Percentiles rank a stretch among this genome's conserved stretches.
These are phyloP conservation scores for Williopsis jadinii DNA, from an alignment of 1,139 yeast species.

Conservation along the genomic window DNA sequence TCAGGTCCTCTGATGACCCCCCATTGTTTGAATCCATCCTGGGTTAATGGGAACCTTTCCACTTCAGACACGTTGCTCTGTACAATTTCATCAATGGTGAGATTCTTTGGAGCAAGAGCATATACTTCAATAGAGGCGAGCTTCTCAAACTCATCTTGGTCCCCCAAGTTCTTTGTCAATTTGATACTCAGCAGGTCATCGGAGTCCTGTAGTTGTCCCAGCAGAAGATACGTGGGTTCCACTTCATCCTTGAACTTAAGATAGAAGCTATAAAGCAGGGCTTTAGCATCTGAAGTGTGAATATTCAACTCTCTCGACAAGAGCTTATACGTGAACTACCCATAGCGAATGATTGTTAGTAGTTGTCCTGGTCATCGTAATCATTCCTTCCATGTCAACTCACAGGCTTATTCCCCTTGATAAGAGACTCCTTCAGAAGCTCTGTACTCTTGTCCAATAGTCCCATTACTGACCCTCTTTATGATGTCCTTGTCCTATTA, in stretches of 20 bases:
- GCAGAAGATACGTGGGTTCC: conserved; percentile 20
- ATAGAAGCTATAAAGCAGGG: conserved; percentile 19
- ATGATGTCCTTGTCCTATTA: too few species aligned
- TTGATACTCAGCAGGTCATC: conserved; percentile 8
- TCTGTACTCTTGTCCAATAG: conserved; percentile 7
- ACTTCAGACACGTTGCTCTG: conserved; percentile 13
- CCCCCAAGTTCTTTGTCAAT: conserved; percentile 14
- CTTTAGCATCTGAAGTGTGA: conserved; percentile 21
- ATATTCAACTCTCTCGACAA: conserved; percentile 21
- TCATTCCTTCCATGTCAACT: not conserved
- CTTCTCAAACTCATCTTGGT: conserved; percentile 14
- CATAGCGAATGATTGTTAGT: not conserved
- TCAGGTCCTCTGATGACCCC: conserved; percentile 25
- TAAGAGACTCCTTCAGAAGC: conserved; percentile 8
- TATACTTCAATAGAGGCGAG: conserved; percentile 20
- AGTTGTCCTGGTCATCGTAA: not conserved
- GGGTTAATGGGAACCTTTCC: conserved; percentile 8
- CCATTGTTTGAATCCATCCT: conserved; percentile 20
- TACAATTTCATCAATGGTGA: conserved; percentile 16
- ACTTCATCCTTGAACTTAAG: conserved; percentile 14
- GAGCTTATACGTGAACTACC: conserved; percentile 20
- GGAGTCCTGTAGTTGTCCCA: conserved; percentile 16
- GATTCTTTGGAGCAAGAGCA: conserved; percentile 17
- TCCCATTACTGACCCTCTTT: conserved; percentile 1
- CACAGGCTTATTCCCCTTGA: conserved; percentile 15